Base-by-base conservation (phyloP, 1,139 yeast species). In the Suhomyces terraborum region DNA sequence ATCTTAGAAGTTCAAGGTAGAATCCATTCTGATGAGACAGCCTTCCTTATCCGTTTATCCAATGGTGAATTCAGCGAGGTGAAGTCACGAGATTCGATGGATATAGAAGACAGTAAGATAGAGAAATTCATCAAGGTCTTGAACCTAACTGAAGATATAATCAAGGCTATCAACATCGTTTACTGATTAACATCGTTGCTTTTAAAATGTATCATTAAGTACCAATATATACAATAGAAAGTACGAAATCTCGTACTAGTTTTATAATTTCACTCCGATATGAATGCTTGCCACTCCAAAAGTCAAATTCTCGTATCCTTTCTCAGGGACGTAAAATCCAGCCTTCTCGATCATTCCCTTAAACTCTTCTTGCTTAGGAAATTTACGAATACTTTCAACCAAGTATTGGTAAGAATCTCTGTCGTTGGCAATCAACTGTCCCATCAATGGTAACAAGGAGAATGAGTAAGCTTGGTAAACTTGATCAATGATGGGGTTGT, bases 271-370 rank as follows among this genome's bases (percentile, higher is more conserved):
- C 46, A 93, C 88, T 54, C 98, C 99, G 62, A 91, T 82, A 60
- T 93, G 99, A 49, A 93, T 89, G 39, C 96, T 89, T 41, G 98
- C 96, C 41, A 91, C 86, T 42, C 99, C 99, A 64, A 88, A 88
- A n/a, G 97, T 87, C 58, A 93, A 75, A 65, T 88, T 87, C 69
- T 93, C 98, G 63, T 91, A 93, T 38, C 98, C 98, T 43, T 79
- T 79, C 51, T 94, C 94, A 16, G 79, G 79, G 42, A 88, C 84
- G 49, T 85, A 84, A 63, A 93, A 93, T 1, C 99, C 99, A 6
- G 98, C 97, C 58, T 88, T 83, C 62, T 88, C 82, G 58, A 93
- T 89, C 98, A 93, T 93, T 19, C 72, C 65, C 49, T 91, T 89
- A 69, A 93, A 94, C 41, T 84, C 82, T 56, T 89, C 96, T 71